A percentile compares a stretch with the other conserved stretches of the same genome.
These are phyloP conservation scores for Phialophora verrucosa DNA, from an alignment of 2,329 filamentous ascomycete species.

Conservation along the genomic window DNA sequence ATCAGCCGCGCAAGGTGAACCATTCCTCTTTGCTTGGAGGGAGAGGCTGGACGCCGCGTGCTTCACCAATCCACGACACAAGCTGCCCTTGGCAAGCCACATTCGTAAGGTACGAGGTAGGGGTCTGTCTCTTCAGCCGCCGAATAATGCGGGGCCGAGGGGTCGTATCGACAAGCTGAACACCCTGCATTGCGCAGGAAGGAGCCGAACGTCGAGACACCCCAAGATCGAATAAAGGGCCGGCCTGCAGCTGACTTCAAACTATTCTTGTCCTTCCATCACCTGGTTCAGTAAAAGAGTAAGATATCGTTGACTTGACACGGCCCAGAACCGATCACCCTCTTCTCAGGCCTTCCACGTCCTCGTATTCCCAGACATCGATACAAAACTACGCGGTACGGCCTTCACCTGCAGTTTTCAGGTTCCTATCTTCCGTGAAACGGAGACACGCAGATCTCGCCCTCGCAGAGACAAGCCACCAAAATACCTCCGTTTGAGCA, in stretches of 20 bases:
- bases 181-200: conserved; percentile 2
- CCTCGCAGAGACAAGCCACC: background rate
- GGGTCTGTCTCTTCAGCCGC: conserved; percentile 4
- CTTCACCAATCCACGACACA: conserved; percentile 4
- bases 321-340: background rate
- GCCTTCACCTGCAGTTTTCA: background rate
- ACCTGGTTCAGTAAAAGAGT: conserved; percentile 8
- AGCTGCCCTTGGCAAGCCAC: conserved; percentile 34
- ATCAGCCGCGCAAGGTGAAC: background rate
- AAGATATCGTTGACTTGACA: conserved; percentile 2
- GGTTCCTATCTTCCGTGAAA: background rate
- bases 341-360: background rate
- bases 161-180: conserved; percentile 12
- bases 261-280: conserved; percentile 6
- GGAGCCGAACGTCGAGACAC: conserved; percentile 1
- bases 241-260: conserved; percentile 5
- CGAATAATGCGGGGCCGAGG: conserved; percentile 16
- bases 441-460: background rate
- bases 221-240: conserved; percentile 20
- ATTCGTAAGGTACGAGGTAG: conserved; percentile 23
- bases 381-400: background rate
- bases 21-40: background rate
- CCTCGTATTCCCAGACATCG: background rate
- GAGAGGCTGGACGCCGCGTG: background rate
- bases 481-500: conserved; percentile 1